Base-by-base conservation (phyloP, 176 grass and related monocot genomes). In the Hordeum marinum region DNA sequence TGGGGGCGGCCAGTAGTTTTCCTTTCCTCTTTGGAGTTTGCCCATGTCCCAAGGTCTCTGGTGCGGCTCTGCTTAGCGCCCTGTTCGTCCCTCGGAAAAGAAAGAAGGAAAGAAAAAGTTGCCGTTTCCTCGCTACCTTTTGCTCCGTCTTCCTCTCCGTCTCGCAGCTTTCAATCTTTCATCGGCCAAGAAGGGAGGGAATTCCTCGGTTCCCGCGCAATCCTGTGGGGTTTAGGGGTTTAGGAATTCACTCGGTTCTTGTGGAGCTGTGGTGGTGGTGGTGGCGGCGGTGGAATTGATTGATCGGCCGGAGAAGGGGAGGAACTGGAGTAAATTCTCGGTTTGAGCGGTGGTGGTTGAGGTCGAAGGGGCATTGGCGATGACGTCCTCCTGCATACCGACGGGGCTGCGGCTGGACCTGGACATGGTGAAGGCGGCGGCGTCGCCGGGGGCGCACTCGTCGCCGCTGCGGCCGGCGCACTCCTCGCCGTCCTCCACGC, bases 341-440 rank as follows among this genome's bases (percentile, higher is more conserved):
- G 3, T 23, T 17, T 63, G 67, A 72, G 80, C 0, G 0, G 37
- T 77, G 0, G 77, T 70, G 45, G 42, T 15, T 8, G 23, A 15
- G 34, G 39, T 60, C 9, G 76, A 76, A 75, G 78, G 69, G 65
- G 37, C 59, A 85, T 32, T 52, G 80, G 80, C 68, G 75, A 86
- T 88, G 82, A 92, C 92, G 88, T 90, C 96, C 11, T 94, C 94
- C 4, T 99, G 93, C 73, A 90, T 96, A 75, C 88, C 91, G 10
- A 89, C 90, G 59, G 96, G 90, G 42, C 86, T 78, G 62, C 78
- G 89, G 71, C 91, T 92, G 83, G 93, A 96, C 79, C 90, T 99
- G 63, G 94, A 99, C 64, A 94, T 99, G 81, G 89, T 96, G 55
- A 98, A 98, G 80, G 75, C 90, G 7, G 78, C 92, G 46, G 54